phyloP scores from a whole-genome alignment of 108 stramenopile species.

The Discostella pseudostelligera region DNA sequence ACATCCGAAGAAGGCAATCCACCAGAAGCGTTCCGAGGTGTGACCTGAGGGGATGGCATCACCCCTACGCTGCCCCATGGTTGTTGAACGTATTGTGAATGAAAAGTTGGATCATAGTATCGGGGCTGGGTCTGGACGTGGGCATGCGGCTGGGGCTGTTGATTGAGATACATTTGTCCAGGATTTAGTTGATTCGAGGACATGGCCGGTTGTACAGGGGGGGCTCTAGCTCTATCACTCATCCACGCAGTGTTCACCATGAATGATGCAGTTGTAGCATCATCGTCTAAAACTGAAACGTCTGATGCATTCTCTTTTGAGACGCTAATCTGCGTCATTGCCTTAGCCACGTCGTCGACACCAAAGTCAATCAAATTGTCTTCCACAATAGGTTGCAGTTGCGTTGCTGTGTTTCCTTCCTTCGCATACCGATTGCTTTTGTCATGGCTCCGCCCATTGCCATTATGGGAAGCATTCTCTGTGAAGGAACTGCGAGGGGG shows the following conservation, averaged over 20 bases:
- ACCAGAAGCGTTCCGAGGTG: conserved; percentile 2
- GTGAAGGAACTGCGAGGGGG: conserved; percentile 1
- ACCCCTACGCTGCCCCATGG: conserved; percentile 2
- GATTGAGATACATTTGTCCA: conserved; percentile 2
- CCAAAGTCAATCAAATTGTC: conserved; percentile 51
- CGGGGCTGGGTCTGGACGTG: conserved; percentile 10
- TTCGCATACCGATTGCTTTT: conserved; percentile 4
- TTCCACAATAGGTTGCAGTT: conserved; percentile 32
- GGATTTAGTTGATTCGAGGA: background rate
- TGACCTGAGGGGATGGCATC: conserved; percentile 3
- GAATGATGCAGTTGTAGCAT: conserved; percentile 39
- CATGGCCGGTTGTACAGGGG: background rate
- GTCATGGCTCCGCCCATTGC: conserved; percentile 3
- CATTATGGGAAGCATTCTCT: conserved; percentile 13
- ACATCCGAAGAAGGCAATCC: conserved; percentile 10
- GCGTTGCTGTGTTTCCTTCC: conserved; percentile 10
- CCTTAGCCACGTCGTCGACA: conserved; percentile 14
- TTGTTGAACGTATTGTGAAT: background rate
- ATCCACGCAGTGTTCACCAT: conserved; percentile 26
- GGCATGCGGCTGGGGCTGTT: background rate
- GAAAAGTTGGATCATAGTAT: conserved; percentile 14
- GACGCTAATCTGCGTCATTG: conserved; percentile 14
- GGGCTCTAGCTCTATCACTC: conserved; percentile 2
- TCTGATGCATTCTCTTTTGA: conserved; percentile 16
- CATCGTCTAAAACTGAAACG: conserved; percentile 47